Conservation (phyloP, 192 early-diverging fungal genomes). For the Lobosporangium transversale region DNA sequence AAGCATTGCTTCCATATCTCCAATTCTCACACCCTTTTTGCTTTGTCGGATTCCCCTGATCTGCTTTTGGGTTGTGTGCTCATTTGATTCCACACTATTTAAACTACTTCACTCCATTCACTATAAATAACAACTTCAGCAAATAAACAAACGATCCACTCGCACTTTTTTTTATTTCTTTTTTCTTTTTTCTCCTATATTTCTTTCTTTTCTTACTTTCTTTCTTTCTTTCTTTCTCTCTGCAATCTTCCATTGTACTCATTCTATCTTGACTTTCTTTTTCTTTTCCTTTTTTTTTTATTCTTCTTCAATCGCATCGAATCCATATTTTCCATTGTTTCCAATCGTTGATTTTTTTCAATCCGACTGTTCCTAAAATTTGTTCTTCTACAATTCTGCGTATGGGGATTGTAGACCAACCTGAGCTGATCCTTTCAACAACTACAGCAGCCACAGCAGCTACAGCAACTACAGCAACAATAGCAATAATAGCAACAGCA, state of each 20-base stretch:
- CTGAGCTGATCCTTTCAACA: slow-evolving; percentile 30
- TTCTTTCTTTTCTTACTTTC: not conserved
- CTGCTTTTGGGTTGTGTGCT: too few species aligned
- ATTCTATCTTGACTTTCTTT: not conserved
- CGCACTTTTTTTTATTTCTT: not conserved
- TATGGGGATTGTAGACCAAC: slow-evolving; percentile 40
- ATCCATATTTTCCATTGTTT: not conserved
- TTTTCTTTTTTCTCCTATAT: not conserved
- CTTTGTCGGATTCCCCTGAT: too few species aligned
- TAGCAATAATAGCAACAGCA: too few species aligned
- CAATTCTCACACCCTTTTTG: too few species aligned
- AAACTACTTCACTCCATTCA: too few species aligned
- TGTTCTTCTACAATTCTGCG: not conserved
- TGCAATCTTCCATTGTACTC: not conserved
- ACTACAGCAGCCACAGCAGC: not conserved
- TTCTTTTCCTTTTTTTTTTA: not conserved
- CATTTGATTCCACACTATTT: too few species aligned
- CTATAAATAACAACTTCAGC: not conserved
- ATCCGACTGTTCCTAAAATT: not conserved
- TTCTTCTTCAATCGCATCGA: not conserved
- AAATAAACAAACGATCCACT: not conserved
- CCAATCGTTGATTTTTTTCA: not conserved
- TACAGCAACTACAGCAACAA: not conserved
- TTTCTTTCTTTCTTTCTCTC: not conserved
- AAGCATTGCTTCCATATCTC: too few species aligned